phyloP scores from a whole-genome alignment of 768 basidiomycete species.

The Kwoniella newhampshirensis region DNA sequence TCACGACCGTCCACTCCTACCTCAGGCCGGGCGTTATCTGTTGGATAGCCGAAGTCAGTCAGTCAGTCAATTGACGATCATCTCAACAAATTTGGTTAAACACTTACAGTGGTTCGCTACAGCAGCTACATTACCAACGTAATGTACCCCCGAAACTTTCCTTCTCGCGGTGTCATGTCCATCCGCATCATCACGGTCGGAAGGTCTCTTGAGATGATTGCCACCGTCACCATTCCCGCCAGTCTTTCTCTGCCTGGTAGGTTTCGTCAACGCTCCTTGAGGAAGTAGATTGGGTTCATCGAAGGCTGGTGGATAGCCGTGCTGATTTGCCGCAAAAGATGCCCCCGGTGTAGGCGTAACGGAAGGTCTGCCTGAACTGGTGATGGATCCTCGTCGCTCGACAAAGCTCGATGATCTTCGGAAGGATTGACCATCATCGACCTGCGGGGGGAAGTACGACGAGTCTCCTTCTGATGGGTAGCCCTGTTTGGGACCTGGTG shows the following conservation, averaged over 20 bases:
- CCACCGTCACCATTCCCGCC: slow-evolving; percentile 9
- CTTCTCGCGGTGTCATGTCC: slow-evolving; percentile 27
- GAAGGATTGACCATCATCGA: background rate
- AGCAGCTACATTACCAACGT: slow-evolving; percentile 36
- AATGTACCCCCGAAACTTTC: slow-evolving; percentile 36
- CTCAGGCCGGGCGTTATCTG: slow-evolving; percentile 91
- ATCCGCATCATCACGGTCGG: slow-evolving; percentile 21
- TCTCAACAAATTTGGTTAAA: background rate
- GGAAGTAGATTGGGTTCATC: slow-evolving; percentile 12
- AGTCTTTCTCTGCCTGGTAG: slow-evolving; percentile 8
- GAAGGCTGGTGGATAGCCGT: slow-evolving; percentile 15
- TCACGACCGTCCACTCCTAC: slow-evolving; percentile 79
- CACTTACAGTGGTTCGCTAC: slow-evolving; percentile 49
- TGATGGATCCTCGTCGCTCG: slow-evolving; percentile 17
- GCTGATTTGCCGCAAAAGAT: slow-evolving; percentile 3
- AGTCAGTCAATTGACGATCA: background rate
- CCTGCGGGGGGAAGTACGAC: slow-evolving; percentile 44
- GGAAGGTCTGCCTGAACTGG: slow-evolving; percentile 14
- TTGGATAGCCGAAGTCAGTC: background rate
- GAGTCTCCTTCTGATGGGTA: slow-evolving; percentile 29
- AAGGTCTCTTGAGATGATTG: slow-evolving; percentile 18
- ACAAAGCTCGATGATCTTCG: slow-evolving; percentile 17
- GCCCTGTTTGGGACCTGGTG: slow-evolving; percentile 17
- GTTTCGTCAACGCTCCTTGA: slow-evolving; percentile 3
- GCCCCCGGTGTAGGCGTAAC: slow-evolving; percentile 21